A percentile compares a stretch with the other conserved stretches of the same genome.
Evolutionary conservation across 257 asterid species (phyloP).

Genomic region (Penstemon eatonii): DNA sequence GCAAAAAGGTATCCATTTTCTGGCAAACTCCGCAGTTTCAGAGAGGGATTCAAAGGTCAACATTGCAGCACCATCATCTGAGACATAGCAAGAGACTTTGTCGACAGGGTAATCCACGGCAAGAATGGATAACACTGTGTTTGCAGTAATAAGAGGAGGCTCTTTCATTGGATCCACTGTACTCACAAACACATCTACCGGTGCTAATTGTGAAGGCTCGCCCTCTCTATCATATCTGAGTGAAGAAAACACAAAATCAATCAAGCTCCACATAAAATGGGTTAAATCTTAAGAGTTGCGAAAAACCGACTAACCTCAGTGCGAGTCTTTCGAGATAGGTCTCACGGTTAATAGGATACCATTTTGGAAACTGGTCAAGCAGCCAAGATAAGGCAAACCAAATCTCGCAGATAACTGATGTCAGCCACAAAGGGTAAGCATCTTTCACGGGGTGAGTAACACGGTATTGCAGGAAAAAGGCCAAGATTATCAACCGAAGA

Average conservation of each 20-base stretch:
- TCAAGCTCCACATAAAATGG: constrained; percentile 8
- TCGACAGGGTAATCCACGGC: constrained; percentile 55
- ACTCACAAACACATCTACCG: constrained; percentile 61
- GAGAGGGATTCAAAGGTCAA: constrained; percentile 51
- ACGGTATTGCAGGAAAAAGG: constrained; percentile 74
- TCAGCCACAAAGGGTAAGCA: constrained; percentile 74
- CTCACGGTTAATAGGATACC: constrained; percentile 71
- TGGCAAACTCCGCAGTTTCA: constrained; percentile 52
- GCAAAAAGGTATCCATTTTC: constrained; percentile 56
- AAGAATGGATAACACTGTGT: constrained; percentile 53
- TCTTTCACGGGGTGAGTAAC: constrained; percentile 62
- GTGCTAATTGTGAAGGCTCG: constrained; percentile 67
- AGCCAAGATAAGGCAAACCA: constrained; percentile 80
- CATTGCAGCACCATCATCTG: constrained; percentile 62
- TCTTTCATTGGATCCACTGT: constrained; percentile 60
- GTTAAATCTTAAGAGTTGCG: not conserved
- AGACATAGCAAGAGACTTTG: constrained; percentile 52
- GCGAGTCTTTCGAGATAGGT: constrained; percentile 68
- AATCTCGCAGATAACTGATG: constrained; percentile 71
- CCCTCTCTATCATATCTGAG: constrained; percentile 70
- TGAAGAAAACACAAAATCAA: constrained; percentile 11
- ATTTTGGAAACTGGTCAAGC: constrained; percentile 72
- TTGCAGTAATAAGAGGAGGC: constrained; percentile 52
- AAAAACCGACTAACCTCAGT: constrained; percentile 44
- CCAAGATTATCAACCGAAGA: constrained; percentile 64